Conservation (phyloP, 2,329 filamentous ascomycete genomes). For the Penicillium sp. region DNA sequence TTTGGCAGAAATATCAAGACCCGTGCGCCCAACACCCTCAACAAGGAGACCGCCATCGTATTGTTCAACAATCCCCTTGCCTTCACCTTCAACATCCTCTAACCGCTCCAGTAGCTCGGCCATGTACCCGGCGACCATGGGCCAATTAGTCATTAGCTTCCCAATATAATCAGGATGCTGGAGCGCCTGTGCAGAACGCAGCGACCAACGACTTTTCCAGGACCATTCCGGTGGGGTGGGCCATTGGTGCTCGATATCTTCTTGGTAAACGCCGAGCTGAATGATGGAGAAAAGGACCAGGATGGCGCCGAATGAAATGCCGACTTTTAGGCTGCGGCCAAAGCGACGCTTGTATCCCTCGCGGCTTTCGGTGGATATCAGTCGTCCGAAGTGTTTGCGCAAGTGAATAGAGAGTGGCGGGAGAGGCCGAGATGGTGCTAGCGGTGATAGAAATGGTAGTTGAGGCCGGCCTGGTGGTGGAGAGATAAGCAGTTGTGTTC, state of each 20-base stretch:
- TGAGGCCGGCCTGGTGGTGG: conserved; percentile 58
- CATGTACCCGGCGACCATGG: conserved; percentile 61
- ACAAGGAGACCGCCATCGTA: conserved; percentile 52
- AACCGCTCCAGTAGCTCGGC: conserved; percentile 63
- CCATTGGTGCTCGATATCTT: conserved; percentile 71
- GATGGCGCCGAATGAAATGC: conserved; percentile 70
- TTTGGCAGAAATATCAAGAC: conserved; percentile 71
- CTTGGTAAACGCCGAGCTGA: conserved; percentile 68
- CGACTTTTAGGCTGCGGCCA: conserved; percentile 68
- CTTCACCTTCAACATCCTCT: conserved; percentile 69
- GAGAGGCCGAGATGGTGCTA: conserved; percentile 47
- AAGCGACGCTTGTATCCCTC: conserved; percentile 47
- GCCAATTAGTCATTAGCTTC: conserved; percentile 65
- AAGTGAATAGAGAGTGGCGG: conserved; percentile 55
- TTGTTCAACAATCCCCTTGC: conserved; percentile 62
- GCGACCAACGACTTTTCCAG: conserved; percentile 66
- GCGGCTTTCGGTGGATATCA: conserved; percentile 73
- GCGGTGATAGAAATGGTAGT: conserved; percentile 64
- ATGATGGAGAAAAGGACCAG: conserved; percentile 61
- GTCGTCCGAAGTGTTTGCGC: conserved; percentile 61
- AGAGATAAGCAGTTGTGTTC: conserved; percentile 54
- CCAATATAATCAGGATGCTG: conserved; percentile 58
- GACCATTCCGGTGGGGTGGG: conserved; percentile 84
- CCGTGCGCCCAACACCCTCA: conserved; percentile 56
- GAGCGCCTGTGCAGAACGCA: conserved; percentile 64